Evolutionary conservation across 352 stramenopile genomes (phyloP).

Genomic region (Peronospora destructor): DNA sequence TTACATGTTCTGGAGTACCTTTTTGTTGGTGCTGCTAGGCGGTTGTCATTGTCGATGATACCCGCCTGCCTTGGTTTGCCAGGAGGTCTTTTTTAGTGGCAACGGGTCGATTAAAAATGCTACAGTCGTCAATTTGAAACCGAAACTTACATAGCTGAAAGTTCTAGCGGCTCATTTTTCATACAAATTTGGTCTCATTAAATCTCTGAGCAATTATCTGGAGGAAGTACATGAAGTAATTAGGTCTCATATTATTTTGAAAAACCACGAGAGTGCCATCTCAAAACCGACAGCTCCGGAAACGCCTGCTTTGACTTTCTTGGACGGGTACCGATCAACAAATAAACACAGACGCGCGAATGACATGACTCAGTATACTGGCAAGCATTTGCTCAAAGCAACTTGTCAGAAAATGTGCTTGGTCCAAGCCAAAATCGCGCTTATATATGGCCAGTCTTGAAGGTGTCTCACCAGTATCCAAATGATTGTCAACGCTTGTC

Average conservation of each 20-base stretch:
- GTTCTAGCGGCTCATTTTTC: not conserved
- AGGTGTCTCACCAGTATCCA: not conserved
- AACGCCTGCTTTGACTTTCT: conserved; percentile 8
- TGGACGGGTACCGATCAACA: conserved; percentile 13
- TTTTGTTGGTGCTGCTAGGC: too few relatives aligned
- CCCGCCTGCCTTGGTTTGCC: too few relatives aligned
- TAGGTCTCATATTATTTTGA: conserved; percentile 28
- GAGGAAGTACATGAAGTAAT: not conserved
- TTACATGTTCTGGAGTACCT: too few relatives aligned
- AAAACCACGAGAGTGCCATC: conserved; percentile 14
- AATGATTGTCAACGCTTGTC: conserved; percentile 9
- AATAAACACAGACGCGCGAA: conserved; percentile 5
- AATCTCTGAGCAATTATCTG: not conserved
- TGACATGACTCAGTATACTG: not conserved
- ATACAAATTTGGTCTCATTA: not conserved
- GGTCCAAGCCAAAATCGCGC: conserved; percentile 13
- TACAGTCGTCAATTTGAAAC: too few relatives aligned
- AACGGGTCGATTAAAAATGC: too few relatives aligned
- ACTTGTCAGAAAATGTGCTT: conserved; percentile 4
- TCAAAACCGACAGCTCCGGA: conserved; percentile 15
- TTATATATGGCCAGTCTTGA: conserved; percentile 6
- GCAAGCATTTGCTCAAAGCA: not conserved
- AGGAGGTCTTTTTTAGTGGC: too few relatives aligned
- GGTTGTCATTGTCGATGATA: too few relatives aligned
- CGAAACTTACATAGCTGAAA: not conserved